A percentile compares a stretch with the other conserved stretches of the same genome.
Evolutionary conservation across 2,329 filamentous ascomycete species (phyloP).

Genomic region (Phoma herbarum): DNA sequence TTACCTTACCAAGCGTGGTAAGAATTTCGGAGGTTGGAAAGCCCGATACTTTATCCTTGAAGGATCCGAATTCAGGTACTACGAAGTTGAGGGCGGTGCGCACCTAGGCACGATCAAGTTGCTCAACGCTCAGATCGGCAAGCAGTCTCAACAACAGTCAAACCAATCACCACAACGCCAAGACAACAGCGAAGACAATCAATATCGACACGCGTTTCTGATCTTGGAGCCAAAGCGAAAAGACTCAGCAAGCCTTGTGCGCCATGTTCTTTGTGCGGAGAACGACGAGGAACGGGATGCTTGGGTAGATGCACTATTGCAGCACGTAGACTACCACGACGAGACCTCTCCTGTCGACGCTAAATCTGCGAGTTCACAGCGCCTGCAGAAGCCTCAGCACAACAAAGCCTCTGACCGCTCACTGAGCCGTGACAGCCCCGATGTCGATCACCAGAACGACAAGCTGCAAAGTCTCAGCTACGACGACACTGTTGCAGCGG

Average conservation of each 20-base stretch:
- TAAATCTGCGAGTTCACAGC: constrained; percentile 50
- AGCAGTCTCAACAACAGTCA: constrained; percentile 74
- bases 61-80: constrained; percentile 82
- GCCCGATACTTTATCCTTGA: constrained; percentile 77
- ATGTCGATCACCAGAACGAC: constrained; percentile 43
- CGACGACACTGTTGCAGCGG: constrained; percentile 65
- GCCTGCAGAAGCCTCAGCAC: constrained; percentile 54
- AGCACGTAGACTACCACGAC: constrained; percentile 82
- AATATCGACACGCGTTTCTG: constrained; percentile 95
- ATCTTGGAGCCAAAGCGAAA: constrained; percentile 97
- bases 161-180: constrained; percentile 69
- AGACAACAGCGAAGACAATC: constrained; percentile 84
- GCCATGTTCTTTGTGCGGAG: constrained; percentile 94
- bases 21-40: constrained; percentile 99
- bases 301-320: constrained; percentile 90
- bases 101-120: constrained; percentile 95
- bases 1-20: constrained; percentile 94
- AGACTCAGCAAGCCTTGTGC: constrained; percentile 85
- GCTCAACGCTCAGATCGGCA: constrained; percentile 89
- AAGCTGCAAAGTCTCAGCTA: constrained; percentile 62
- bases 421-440: constrained; percentile 51
- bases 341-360: constrained; percentile 51
- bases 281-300: constrained; percentile 90
- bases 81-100: constrained; percentile 86
- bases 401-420: constrained; percentile 41